phyloP scores from a whole-genome alignment of 2,329 filamentous ascomycete species.

The Xylariaceae sp. region DNA sequence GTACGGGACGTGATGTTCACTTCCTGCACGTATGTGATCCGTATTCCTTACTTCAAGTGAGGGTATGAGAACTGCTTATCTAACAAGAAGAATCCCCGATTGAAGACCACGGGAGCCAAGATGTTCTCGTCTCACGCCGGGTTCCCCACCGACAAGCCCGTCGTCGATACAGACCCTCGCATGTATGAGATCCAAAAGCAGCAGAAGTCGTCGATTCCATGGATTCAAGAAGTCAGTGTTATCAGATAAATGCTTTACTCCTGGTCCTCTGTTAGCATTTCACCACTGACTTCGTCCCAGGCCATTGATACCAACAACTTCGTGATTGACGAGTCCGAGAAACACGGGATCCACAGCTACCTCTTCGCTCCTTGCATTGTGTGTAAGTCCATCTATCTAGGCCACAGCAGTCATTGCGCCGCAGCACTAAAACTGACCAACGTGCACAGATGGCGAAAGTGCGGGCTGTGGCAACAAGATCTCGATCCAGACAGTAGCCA shows the following conservation, averaged over 20 bases:
- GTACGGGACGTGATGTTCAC: constrained; percentile 40
- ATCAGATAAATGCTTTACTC: not conserved
- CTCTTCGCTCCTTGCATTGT: constrained; percentile 52
- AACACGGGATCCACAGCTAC: constrained; percentile 42
- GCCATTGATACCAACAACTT: constrained; percentile 38
- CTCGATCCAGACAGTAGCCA: constrained; percentile 47
- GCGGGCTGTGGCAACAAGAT: constrained; percentile 46
- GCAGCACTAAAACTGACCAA: not conserved
- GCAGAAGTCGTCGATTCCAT: constrained; percentile 23
- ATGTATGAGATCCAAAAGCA: constrained; percentile 42
- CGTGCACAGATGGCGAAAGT: constrained; percentile 37
- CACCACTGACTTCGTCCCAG: constrained; percentile 23
- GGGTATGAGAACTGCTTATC: not conserved
- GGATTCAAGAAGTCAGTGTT: constrained; percentile 27
- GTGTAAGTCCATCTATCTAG: constrained; percentile 29
- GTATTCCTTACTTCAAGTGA: not conserved
- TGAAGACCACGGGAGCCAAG: constrained; percentile 47
- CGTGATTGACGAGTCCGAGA: constrained; percentile 40
- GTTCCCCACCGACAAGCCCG: constrained; percentile 35
- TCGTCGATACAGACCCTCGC: constrained; percentile 41
- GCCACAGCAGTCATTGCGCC: not conserved
- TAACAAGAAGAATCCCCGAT: not conserved
- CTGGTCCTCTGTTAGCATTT: too few species aligned
- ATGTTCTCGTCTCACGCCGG: constrained; percentile 45
- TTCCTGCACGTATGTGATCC: constrained; percentile 38